phyloP scores from a whole-genome alignment of 805 yeast species.

The Saccharomycopsis guyanensis region DNA sequence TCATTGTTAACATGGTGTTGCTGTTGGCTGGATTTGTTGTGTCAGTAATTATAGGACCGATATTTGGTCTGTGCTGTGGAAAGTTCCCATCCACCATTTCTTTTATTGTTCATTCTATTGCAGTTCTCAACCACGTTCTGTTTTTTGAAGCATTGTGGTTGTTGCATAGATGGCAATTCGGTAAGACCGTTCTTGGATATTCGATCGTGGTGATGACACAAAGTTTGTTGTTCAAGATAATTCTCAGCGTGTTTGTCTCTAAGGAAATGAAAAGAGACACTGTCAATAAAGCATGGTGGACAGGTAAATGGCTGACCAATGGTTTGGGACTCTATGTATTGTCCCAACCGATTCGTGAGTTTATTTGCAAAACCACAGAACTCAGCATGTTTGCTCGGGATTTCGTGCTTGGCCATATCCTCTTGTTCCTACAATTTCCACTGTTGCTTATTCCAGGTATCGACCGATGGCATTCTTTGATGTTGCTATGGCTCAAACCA shows the following conservation, averaged over 20 bases:
- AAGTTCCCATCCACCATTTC: slow-evolving; percentile 46
- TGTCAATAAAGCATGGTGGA: slow-evolving; percentile 62
- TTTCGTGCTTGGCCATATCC: slow-evolving; percentile 43
- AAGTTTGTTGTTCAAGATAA: slow-evolving; percentile 38
- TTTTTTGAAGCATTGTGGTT: slow-evolving; percentile 49
- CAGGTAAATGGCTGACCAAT: slow-evolving; percentile 55
- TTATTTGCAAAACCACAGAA: slow-evolving; percentile 48
- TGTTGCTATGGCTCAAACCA: slow-evolving; percentile 55
- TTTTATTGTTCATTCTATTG: slow-evolving; percentile 38
- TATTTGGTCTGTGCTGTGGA: slow-evolving; percentile 32
- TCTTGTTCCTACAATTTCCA: slow-evolving; percentile 47
- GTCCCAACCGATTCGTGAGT: slow-evolving; percentile 53
- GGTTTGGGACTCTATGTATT: slow-evolving; percentile 47
- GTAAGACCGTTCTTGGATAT: slow-evolving; percentile 48
- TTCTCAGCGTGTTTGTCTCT: slow-evolving; percentile 39
- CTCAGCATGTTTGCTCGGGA: slow-evolving; percentile 51
- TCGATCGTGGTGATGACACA: slow-evolving; percentile 42
- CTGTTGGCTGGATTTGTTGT: slow-evolving; percentile 34
- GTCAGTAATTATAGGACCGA: slow-evolving; percentile 42
- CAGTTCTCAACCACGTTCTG: slow-evolving; percentile 39
- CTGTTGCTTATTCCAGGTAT: slow-evolving; percentile 47
- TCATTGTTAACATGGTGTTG: slow-evolving; percentile 35
- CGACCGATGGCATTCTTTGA: slow-evolving; percentile 49
- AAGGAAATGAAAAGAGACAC: slow-evolving; percentile 49
- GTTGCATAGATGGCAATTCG: slow-evolving; percentile 48